Base-by-base conservation (phyloP, 495 filamentous ascomycete species). In the Tuber magnatum region DNA sequence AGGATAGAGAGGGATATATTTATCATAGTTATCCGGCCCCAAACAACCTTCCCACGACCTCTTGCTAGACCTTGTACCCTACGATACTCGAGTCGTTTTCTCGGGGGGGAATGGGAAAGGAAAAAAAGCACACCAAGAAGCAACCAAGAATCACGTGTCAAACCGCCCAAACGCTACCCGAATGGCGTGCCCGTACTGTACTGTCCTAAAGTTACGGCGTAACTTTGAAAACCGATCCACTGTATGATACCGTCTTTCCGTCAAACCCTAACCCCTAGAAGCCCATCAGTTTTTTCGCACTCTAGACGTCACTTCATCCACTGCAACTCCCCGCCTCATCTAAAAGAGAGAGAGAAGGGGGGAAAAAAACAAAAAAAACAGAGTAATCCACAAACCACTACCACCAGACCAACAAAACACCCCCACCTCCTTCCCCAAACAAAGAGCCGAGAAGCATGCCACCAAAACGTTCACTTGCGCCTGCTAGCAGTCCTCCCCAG, bases 401-500 rank as follows among this genome's bases (percentile, higher is more conserved):
- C 68, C 71, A 65, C 39, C 71, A 56, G 16, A 32, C 56, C 70
- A 42, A 61, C 56, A 70, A n/a, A 76, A 81, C 18, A 48, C 68
- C 42, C 16, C 69, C 73, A 35, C 24, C 39, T 42, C 48, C 42
- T 12, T 69, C 73, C 46, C 32, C 40, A 51, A 75, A 69, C 44
- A 56, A 70, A 39, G 61, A 41, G 22, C 43, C 42, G 9, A 32
- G n/a, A 28, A 41, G 72, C 20, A 81, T 81, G 74, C 75, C 75
- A 68, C 65, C 78, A 39, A 77, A 73, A 65, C 71, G 71, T 48
- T 42, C 51, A 20, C 20, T 73, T 32, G 51, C 77, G 32, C 56
- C 56, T 35, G 56, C 77, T 22, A 81, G 78, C 69, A 81, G 80
- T 72, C 79, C 84, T 76, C 84, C 85, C 77, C 87, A 88, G 83